Evolutionary conservation across 2,329 filamentous ascomycete genomes (phyloP), one percentile per base, ranked within the genome.

Genomic region (Pseudogymnoascus sp.): DNA sequence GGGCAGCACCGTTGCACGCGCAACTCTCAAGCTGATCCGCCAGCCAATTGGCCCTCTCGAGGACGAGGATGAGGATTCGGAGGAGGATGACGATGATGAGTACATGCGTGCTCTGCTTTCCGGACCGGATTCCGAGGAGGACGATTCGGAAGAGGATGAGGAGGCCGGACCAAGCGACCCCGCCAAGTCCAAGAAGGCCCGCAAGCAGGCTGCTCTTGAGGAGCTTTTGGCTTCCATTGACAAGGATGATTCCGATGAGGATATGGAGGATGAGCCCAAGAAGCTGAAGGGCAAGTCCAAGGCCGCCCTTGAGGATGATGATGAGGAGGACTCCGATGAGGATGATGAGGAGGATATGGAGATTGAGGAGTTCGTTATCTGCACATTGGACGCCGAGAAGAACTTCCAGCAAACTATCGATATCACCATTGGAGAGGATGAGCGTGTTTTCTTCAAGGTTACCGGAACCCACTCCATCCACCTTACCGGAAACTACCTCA

Each of bases 401-500:
- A 85, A 90, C 80, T 96, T 88, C 83, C 94, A 99, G 79, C 95
- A 99, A 78, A 79, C 94, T 58, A 85, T 99, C 64, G 91, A 99
- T 77, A 90, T 99, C 76, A 94, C 90, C 66, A 86, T 99, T 73
- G 86, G 85, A 70, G 89, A 96, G 74, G 85, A 89, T 69, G 94
- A 99, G 82, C 85, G 85, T 69, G 87, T 97, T 67, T 96, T 90
- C 82, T 97, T 99, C 81, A 85, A 89, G 73, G 92, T 96, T 67
- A 87, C 84, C 65, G 94, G 94, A 70, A 94, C 90, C 65, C 92
- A 97, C 82, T 86, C 89, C 66, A 82, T 99, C 72, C 94, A 88
- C 79, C 84, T 99, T 64, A 97, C 93, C 65, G 94, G 94, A 70
- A 99, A 99, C 85, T 97, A 96, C 77, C 84, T 99, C 68, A 84